These are phyloP conservation scores for Kodamaea arcana DNA, from an alignment of 1,139 yeast genomes.

Conservation along the genomic window DNA sequence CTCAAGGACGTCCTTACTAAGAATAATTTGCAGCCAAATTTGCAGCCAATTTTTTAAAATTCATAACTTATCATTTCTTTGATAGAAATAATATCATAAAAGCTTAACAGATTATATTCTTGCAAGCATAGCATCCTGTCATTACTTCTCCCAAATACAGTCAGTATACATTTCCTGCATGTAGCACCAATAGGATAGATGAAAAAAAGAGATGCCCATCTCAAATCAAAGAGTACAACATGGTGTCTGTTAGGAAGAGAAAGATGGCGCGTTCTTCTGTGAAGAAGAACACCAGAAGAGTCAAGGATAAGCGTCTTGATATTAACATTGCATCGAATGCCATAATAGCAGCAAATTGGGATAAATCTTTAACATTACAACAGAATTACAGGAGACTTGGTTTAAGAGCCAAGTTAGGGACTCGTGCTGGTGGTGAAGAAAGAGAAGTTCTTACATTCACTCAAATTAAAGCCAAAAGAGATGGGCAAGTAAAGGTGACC, in stretches of 20 bases:
- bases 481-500: conserved; percentile 22
- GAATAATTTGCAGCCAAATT: no score
- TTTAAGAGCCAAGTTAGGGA: conserved; percentile 60
- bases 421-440: conserved; percentile 66
- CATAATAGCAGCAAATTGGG: conserved; percentile 89
- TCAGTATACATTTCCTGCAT: no score
- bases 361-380: conserved; percentile 67
- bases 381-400: conserved; percentile 85
- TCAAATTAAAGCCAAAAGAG: conserved; percentile 26
- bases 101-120: no score
- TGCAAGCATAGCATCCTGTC: no score
- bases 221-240: conserved; percentile 16
- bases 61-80: no score
- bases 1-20: no score
- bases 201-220: neutral
- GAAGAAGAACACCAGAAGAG: conserved; percentile 61
- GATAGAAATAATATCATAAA: no score
- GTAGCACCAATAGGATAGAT: neutral
- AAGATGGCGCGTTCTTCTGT: conserved; percentile 74
- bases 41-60: no score
- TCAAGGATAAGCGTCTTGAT: conserved; percentile 64
- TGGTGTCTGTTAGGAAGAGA: conserved; percentile 85
- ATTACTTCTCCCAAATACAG: no score
- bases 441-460: conserved; percentile 40
- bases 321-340: conserved; percentile 68